Base-by-base conservation (phyloP, 2,329 filamentous ascomycete species). In the Sclerotinia trifoliorum region DNA sequence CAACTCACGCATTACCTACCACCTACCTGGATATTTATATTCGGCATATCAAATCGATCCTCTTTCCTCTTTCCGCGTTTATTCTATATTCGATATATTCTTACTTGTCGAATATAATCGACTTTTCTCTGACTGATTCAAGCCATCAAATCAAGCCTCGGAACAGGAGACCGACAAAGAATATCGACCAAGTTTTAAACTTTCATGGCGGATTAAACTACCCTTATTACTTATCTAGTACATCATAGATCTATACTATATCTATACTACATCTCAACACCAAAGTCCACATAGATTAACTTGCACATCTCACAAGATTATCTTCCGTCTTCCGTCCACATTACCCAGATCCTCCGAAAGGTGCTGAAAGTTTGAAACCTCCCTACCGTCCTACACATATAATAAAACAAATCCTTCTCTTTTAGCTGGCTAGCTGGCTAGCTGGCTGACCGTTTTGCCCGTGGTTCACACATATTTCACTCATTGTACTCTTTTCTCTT, bases 371-470 rank as follows among this genome's bases (percentile, higher is more conserved):
- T 17, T 60, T 42, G 57, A n/a, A 19, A 44, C 42, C 24, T 60
- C 29, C 26, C 24, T 57, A 57, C 32, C n/a, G 42, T 10, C 26
- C 49, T 58, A 19, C 15, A 10, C 32, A 39, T 19, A 26, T 26
- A 17, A 24, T 42, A 26, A 26, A 17, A 24, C n/a, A 57, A 15
- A 26, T 42, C 15, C n/a, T 44, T 21, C 15, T 42, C 35, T 57
- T 39, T 32, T n/a, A 56, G 29, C 35, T 57, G 55, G 35, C 46
- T 48, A 29, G 29, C n/a, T n/a, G n/a, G 29, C 29, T n/a, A 56
- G 29, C 35, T 57, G 55, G 55, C 46, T 48, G 46, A n/a, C 55
- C 55, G 35, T 58, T 58, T 19, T 42, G 35, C 35, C 35, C 55
- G 35, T 58, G 55, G 35, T 58, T 44, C 35, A 35, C 32, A 24